A percentile compares a stretch with the other conserved stretches of the same genome.
phyloP scores from a whole-genome alignment of 1,139 yeast genomes.

The Candida gigantensis region DNA sequence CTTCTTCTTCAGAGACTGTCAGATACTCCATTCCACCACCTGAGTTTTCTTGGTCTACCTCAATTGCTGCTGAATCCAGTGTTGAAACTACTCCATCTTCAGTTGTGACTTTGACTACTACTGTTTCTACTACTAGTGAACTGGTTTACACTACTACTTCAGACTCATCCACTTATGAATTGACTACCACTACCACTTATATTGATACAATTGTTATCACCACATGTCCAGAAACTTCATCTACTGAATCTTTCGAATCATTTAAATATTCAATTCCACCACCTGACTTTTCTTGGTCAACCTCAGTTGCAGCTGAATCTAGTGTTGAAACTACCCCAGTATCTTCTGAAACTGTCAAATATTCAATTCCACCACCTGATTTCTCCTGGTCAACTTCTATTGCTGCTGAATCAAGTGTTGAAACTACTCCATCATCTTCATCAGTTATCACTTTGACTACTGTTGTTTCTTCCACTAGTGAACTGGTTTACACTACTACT shows the following conservation, averaged over 20 bases:
- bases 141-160: constrained; percentile 1
- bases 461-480: neutral
- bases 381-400: neutral
- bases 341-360: neutral
- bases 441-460: neutral
- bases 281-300: no score
- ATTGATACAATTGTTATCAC: constrained; percentile 5
- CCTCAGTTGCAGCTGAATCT: no score
- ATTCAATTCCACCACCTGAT: neutral
- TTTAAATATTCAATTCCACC: no score
- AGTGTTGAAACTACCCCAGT: no score
- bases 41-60: neutral
- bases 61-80: neutral
- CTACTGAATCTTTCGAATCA: neutral
- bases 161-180: constrained; percentile 3
- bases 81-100: neutral
- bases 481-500: neutral
- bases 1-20: no score
- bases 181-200: constrained; percentile 4
- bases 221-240: constrained; percentile 6
- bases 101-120: neutral
- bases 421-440: neutral
- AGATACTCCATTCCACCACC: neutral
- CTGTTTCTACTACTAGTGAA: constrained; percentile 3
- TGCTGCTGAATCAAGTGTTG: neutral